Base-by-base conservation (phyloP, 164 flowering plant species). In the Magnolia officinalis region DNA sequence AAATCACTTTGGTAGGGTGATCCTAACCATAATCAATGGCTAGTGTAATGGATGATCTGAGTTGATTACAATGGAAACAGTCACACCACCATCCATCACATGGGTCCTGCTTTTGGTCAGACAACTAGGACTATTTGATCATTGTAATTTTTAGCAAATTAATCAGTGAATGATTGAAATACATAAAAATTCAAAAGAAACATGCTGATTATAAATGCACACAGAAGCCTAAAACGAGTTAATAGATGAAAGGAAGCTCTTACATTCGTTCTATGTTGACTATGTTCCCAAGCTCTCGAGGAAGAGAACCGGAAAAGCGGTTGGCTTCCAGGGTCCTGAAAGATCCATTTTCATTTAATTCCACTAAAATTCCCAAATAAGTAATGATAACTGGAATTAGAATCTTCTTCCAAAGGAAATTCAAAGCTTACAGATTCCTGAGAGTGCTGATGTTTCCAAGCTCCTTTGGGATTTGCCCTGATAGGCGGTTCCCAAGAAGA, bases 371-470 rank as follows among this genome's bases (percentile, higher is more conserved):
- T 20, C 67, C 9, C 18, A 5, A 21, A 19, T 37, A 52, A 21
- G 26, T 16, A 21, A n/a, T 19, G 19, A 21, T 6, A 20, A 24
- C 29, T 23, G 14, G 31, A 55, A 70, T 45, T 8, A 2, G 59
- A 24, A 68, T 37, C 21, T 8, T 29, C 29, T 50, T 24, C 1
- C 61, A 37, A 76, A 55, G 5, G 29, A 64, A 23, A n/a, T 5
- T n/a, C 9, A 50, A 16, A 59, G 73, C 86, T 73, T 81, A 88
- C 90, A 88, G 19, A 55, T 77, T 76, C 63, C 64, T 80, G 59
- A 93, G 90, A 74, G 86, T 82, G 51, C 83, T 83, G 31, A 93
- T 82, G 71, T 79, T 79, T 71, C 77, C 78, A 23, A 82, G 58
- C 9, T 71, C 78, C 68, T 52, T 67, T 16, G 84, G 84, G 55